phyloP scores from a whole-genome alignment of 768 basidiomycete species.

The Coprinellus micaceus region DNA sequence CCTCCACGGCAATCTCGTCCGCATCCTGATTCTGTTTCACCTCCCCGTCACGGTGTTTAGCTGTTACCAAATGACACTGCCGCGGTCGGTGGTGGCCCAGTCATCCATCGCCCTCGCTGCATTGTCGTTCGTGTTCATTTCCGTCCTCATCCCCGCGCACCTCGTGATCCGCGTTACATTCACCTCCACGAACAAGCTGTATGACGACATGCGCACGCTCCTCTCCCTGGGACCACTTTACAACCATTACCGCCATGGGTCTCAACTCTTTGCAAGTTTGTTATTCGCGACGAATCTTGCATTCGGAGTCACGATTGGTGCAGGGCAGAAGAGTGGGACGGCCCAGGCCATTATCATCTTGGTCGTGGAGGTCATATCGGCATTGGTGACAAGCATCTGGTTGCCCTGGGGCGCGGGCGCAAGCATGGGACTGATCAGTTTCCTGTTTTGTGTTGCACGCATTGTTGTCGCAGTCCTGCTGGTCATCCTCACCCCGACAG shows the following conservation, averaged over 20 bases:
- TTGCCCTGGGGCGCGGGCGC: constrained; percentile 96
- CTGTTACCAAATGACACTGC: constrained; percentile 75
- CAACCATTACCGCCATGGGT: constrained; percentile 89
- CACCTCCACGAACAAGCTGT: constrained; percentile 85
- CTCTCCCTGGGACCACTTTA: constrained; percentile 90
- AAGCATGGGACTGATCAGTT: constrained; percentile 94
- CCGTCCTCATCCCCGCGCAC: constrained; percentile 69
- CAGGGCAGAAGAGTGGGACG: constrained; percentile 85
- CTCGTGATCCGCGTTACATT: constrained; percentile 75
- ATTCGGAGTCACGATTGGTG: constrained; percentile 83
- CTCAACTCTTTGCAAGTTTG: constrained; percentile 81
- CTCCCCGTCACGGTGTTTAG: constrained; percentile 92
- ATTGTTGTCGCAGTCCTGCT: constrained; percentile 88
- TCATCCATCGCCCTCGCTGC: constrained; percentile 75
- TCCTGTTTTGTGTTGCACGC: constrained; percentile 86
- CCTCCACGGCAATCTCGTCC: constrained; percentile 86
- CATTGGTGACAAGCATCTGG: constrained; percentile 89
- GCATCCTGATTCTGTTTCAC: constrained; percentile 89
- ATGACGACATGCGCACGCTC: constrained; percentile 91
- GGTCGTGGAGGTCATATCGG: constrained; percentile 81
- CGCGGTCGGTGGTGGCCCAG: constrained; percentile 45
- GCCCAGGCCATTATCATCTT: constrained; percentile 89
- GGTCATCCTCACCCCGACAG: constrained; percentile 85
- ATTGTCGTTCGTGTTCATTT: constrained; percentile 76
- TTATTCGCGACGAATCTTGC: constrained; percentile 80